Evolutionary conservation across 352 stramenopile species (phyloP).

Genomic region (Plasmopara halstedii): DNA sequence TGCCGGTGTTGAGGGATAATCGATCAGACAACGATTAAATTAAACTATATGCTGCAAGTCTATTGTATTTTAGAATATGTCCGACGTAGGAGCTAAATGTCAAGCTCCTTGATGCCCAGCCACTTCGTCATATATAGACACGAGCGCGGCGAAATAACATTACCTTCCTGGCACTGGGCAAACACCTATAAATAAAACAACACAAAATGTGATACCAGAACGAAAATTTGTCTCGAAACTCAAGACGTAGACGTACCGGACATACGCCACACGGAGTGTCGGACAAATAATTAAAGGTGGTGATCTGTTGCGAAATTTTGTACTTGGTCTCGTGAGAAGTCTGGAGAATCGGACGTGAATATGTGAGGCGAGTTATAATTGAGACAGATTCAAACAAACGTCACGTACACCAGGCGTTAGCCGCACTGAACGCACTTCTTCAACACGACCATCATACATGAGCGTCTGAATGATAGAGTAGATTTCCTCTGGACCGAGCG

Average conservation of each 20-base stretch:
- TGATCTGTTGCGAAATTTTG: constrained; percentile 83
- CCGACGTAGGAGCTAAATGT: constrained; percentile 51
- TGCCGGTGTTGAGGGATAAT: too few species aligned
- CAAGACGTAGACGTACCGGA: constrained; percentile 52
- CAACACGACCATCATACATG: constrained; percentile 88
- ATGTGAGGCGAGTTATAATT: too few species aligned
- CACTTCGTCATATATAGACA: constrained; percentile 90
- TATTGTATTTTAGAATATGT: too few species aligned
- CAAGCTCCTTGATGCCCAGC: constrained; percentile 83
- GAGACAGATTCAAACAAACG: neutral
- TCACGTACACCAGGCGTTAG: constrained; percentile 64
- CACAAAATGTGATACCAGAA: constrained; percentile 6
- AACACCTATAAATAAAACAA: constrained; percentile 52
- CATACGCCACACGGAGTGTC: constrained; percentile 86
- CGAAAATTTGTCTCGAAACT: neutral
- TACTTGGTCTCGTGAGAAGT: constrained; percentile 77
- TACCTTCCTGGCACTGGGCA: constrained; percentile 86
- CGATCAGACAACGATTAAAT: too few species aligned
- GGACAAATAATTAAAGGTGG: constrained; percentile 83
- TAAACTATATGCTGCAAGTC: too few species aligned
- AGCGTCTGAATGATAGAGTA: constrained; percentile 89
- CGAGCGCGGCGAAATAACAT: constrained; percentile 85
- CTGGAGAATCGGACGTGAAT: constrained; percentile 14
- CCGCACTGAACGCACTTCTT: constrained; percentile 81
- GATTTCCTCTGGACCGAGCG: constrained; percentile 86